Percentiles rank a stretch among this genome's conserved stretches.
These are phyloP conservation scores for Citrus mangshanensis DNA, from an alignment of 345 rosid genomes.

Conservation along the genomic window DNA sequence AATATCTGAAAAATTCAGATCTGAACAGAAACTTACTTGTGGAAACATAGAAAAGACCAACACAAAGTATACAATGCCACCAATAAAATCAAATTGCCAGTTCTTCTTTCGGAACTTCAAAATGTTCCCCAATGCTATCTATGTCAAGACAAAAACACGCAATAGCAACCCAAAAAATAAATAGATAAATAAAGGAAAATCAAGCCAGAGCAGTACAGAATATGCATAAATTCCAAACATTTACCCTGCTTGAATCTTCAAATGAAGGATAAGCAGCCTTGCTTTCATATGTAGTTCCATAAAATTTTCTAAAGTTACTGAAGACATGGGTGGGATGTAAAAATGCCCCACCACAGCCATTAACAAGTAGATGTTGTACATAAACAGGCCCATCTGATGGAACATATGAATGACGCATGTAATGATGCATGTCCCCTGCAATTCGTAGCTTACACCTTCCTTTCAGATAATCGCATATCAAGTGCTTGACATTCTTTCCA, in stretches of 20 bases:
- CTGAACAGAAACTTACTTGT: constrained; percentile 51
- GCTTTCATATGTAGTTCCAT: constrained; percentile 65
- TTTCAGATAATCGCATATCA: constrained; percentile 73
- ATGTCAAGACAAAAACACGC: constrained; percentile 26
- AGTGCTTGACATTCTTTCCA: constrained; percentile 79
- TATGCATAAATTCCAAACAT: constrained; percentile 4
- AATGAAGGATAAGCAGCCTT: constrained; percentile 90
- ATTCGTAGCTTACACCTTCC: constrained; percentile 93
- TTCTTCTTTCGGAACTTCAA: constrained; percentile 98
- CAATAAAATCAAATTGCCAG: constrained; percentile 98
- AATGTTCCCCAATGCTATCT: constrained; percentile 99
- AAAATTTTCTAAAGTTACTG: constrained; percentile 56
- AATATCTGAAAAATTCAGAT: neutral
- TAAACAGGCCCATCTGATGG: constrained; percentile 71
- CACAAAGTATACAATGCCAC: constrained; percentile 91
- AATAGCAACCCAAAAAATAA: constrained; percentile 6
- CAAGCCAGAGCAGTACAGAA: constrained; percentile 4
- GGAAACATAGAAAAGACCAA: constrained; percentile 92
- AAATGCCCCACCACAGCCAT: constrained; percentile 98
- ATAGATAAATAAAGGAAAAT: constrained; percentile 3
- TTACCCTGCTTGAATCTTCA: constrained; percentile 97
- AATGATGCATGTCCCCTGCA: constrained; percentile 98
- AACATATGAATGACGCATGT: constrained; percentile 87
- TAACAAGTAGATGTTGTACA: constrained; percentile 90
- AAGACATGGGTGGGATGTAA: constrained; percentile 98